Evolutionary conservation across 2,329 filamentous ascomycete species (phyloP).

Genomic region (Verticillium albo-atrum): DNA sequence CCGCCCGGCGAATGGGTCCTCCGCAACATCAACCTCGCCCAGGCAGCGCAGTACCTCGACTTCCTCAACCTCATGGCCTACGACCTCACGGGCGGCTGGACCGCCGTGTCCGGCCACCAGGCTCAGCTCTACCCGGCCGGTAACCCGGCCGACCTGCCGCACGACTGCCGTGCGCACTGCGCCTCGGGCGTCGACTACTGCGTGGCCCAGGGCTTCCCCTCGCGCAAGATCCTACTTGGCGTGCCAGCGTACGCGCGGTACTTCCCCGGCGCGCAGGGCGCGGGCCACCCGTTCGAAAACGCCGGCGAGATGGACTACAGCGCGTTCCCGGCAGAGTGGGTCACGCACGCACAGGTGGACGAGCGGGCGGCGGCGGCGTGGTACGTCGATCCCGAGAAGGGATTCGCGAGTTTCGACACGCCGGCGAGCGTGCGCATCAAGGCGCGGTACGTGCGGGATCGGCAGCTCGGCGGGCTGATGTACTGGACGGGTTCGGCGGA

Average conservation of each 20-base stretch:
- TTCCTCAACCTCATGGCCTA: constrained; percentile 66
- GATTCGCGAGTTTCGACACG: constrained; percentile 63
- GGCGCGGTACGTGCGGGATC: constrained; percentile 51
- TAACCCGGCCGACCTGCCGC: constrained; percentile 4
- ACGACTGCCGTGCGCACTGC: constrained; percentile 22
- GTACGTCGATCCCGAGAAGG: constrained; percentile 40
- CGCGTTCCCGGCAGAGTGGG: constrained; percentile 53
- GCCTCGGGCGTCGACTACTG: constrained; percentile 53
- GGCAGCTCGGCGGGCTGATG: constrained; percentile 57
- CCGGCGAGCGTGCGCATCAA: constrained; percentile 57
- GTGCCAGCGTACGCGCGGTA: constrained; percentile 60
- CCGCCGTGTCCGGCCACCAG: constrained; percentile 56
- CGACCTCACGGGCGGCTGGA: constrained; percentile 64
- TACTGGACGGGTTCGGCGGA: constrained; percentile 66
- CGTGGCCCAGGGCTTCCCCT: constrained; percentile 46
- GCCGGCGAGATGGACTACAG: constrained; percentile 57
- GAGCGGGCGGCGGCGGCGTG: constrained; percentile 50
- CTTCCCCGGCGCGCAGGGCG: constrained; percentile 48
- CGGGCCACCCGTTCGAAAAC: constrained; percentile 47
- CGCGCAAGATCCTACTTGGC: constrained; percentile 56
- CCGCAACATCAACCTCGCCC: constrained; percentile 51
- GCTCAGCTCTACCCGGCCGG: constrained; percentile 52
- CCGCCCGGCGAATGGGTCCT: constrained; percentile 60
- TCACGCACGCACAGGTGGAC: constrained; percentile 37
- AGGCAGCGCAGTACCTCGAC: constrained; percentile 50